Evolutionary conservation across 352 stramenopile species (phyloP).

Genomic region (Phytopythium litorale): DNA sequence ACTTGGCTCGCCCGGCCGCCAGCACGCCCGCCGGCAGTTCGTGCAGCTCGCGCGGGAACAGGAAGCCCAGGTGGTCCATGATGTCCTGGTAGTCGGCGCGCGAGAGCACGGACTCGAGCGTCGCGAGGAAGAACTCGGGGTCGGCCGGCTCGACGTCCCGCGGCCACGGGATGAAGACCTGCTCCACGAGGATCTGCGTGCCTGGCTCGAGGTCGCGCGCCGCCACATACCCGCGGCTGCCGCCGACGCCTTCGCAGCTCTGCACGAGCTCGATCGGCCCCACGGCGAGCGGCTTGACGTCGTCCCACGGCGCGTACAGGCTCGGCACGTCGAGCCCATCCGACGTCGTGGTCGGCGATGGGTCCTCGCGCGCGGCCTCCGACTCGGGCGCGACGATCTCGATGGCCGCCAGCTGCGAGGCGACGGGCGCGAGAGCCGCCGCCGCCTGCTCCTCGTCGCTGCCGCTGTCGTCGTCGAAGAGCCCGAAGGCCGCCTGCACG

Average conservation of each 20-base stretch:
- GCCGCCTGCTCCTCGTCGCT: conserved; percentile 46
- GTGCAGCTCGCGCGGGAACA: conserved; percentile 84
- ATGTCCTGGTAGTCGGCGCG: conserved; percentile 64
- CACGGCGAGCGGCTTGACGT: conserved; percentile 76
- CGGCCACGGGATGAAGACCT: conserved; percentile 89
- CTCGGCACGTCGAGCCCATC: conserved; percentile 16
- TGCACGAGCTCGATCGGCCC: conserved; percentile 71
- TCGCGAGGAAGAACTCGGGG: conserved; percentile 82
- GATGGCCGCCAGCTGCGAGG: conserved; percentile 20
- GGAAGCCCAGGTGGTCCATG: conserved; percentile 69
- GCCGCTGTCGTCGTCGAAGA: conserved; percentile 78
- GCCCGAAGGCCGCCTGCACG: conserved; percentile 67
- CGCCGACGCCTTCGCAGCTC: conserved; percentile 57
- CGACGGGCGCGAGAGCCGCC: conserved; percentile 5
- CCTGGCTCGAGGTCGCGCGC: conserved; percentile 71
- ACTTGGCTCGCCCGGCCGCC: conserved; percentile 46
- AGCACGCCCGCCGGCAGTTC: conserved; percentile 62
- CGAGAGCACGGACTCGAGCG: conserved; percentile 82
- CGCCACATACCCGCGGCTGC: conserved; percentile 88
- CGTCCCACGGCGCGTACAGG: conserved; percentile 70
- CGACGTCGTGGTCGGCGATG: background rate
- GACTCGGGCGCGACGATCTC: conserved; percentile 12
- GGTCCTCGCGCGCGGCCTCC: background rate
- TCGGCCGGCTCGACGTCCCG: conserved; percentile 75
- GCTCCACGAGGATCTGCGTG: conserved; percentile 89